Percentiles rank a stretch among this genome's conserved stretches.
Conservation (phyloP, 2,329 filamentous ascomycete genomes). For the Myriosclerotinia duriaeana region DNA sequence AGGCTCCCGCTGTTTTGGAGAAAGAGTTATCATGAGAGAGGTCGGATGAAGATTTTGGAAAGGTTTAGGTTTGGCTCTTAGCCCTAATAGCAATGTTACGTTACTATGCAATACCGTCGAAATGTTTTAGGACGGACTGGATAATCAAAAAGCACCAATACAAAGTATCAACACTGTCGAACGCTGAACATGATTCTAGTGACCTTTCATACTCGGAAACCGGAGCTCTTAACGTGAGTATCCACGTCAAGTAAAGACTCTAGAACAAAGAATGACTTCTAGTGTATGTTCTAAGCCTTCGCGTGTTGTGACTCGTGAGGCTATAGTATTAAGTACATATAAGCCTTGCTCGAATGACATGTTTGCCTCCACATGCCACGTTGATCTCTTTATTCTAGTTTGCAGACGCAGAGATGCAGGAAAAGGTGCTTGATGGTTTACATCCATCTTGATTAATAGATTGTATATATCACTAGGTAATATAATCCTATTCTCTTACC, state of each 20-base stretch:
- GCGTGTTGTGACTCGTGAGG: no score
- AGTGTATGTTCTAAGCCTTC: neutral
- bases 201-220: neutral
- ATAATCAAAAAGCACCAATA: slow-evolving; percentile 1
- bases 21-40: slow-evolving; percentile 39
- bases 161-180: neutral
- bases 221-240: neutral
- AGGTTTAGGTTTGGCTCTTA: neutral
- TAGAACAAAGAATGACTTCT: slow-evolving; percentile 12
- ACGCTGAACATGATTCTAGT: neutral
- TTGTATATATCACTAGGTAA: no score
- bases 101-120: neutral
- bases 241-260: neutral
- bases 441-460: no score
- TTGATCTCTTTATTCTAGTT: neutral
- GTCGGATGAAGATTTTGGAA: neutral
- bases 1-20: slow-evolving; percentile 54
- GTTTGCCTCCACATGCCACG: neutral
- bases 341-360: slow-evolving; percentile 11
- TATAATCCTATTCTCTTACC: no score
- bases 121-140: neutral
- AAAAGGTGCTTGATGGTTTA: no score
- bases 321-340: neutral
- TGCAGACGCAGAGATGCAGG: no score
- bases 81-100: slow-evolving; percentile 8